Conservation (phyloP, 2,329 filamentous ascomycete genomes). For the Penicillium sp. region DNA sequence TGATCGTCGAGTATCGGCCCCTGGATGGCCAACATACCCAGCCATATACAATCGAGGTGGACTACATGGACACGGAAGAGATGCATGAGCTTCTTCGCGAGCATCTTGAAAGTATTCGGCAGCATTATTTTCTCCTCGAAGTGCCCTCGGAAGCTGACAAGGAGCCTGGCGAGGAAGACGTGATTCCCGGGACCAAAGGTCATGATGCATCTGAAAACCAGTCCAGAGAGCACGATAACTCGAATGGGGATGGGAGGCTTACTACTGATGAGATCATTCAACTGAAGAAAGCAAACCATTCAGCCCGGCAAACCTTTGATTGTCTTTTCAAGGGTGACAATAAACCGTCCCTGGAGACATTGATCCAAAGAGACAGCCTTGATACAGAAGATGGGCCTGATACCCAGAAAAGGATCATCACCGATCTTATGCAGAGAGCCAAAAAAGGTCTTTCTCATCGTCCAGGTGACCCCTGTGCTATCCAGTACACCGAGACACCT, state of each 20-base stretch:
- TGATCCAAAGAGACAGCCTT: constrained; percentile 4
- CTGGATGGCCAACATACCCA: constrained; percentile 6
- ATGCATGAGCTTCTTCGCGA: constrained; percentile 14
- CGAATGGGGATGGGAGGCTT: neutral
- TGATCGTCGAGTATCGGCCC: constrained; percentile 16
- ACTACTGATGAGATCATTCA: constrained; percentile 6
- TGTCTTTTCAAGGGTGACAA: constrained; percentile 12
- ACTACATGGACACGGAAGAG: constrained; percentile 12
- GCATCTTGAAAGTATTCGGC: constrained; percentile 8
- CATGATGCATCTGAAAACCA: neutral
- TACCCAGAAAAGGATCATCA: neutral
- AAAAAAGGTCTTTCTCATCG: neutral
- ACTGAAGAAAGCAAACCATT: constrained; percentile 1
- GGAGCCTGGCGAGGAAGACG: neutral
- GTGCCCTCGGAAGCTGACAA: neutral
- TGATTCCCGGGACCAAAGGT: neutral
- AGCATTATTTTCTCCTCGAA: neutral
- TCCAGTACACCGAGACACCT: neutral
- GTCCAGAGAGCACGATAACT: no score
- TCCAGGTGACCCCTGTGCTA: neutral
- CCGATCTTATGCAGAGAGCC: neutral
- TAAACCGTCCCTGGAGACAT: constrained; percentile 9
- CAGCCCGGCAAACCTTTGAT: constrained; percentile 12
- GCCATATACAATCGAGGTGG: constrained; percentile 11
- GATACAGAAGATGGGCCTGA: neutral